phyloP scores from a whole-genome alignment of 306 rosid species.

The Abrus pulchellus region DNA sequence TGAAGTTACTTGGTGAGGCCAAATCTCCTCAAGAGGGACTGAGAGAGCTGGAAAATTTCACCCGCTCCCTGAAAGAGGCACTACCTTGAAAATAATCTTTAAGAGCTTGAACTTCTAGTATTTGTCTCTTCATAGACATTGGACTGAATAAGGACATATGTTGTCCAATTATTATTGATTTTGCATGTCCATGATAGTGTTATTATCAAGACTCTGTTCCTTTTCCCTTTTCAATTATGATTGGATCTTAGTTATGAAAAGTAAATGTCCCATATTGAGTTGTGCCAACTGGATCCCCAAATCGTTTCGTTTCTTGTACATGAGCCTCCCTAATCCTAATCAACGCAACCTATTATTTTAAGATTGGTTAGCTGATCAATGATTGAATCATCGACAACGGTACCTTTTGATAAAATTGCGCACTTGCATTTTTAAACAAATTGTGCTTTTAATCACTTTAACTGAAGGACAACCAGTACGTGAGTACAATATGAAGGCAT shows the following conservation, averaged over 20 bases:
- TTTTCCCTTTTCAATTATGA: not conserved
- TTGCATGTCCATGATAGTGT: not conserved
- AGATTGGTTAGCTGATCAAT: not conserved
- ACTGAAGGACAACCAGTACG: no score
- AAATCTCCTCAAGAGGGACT: conserved; percentile 84
- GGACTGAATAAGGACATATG: conserved; percentile 21
- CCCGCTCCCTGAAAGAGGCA: conserved; percentile 70
- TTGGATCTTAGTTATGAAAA: not conserved
- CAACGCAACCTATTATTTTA: not conserved
- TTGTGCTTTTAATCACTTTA: not conserved
- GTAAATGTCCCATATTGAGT: not conserved
- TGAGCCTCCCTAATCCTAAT: not conserved
- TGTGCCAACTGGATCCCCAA: not conserved
- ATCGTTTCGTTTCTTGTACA: conserved; percentile 20
- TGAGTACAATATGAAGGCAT: no score
- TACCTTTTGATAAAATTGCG: not conserved
- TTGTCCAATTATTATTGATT: not conserved
- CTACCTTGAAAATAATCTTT: conserved; percentile 53
- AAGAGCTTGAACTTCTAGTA: conserved; percentile 10
- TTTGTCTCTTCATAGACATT: conserved; percentile 35
- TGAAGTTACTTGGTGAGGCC: conserved; percentile 83
- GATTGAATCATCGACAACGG: not conserved
- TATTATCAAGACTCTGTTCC: not conserved
- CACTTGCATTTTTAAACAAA: not conserved
- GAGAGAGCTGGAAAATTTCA: conserved; percentile 71